Percentiles rank a stretch among this genome's conserved stretches.
Conservation (phyloP, 1,139 yeast species). For the Trichomonascaceae sp. region DNA sequence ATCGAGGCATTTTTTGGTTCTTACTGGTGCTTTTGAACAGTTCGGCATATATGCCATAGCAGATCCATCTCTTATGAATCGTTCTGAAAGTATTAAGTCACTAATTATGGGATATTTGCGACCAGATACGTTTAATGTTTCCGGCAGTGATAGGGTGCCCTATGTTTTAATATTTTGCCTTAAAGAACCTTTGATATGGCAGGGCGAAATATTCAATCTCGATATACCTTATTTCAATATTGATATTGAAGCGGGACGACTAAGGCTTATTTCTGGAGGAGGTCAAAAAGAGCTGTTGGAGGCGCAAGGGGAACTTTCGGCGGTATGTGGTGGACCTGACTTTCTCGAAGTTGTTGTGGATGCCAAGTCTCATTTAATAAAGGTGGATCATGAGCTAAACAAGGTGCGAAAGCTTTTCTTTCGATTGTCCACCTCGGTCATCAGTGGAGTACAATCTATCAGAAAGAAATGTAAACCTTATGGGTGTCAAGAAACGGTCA, state of each 20-base stretch:
- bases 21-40: conserved; percentile 66
- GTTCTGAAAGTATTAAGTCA: conserved; percentile 36
- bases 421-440: conserved; percentile 59
- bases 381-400: conserved; percentile 69
- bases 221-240: conserved; percentile 38
- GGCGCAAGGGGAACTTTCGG: conserved; percentile 40
- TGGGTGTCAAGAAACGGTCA: conserved; percentile 65
- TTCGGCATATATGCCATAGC: conserved; percentile 75
- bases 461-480: conserved; percentile 38
- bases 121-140: conserved; percentile 19
- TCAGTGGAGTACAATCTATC: conserved; percentile 57
- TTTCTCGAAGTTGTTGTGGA: conserved; percentile 48
- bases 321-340: conserved; percentile 45
- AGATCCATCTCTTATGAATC: conserved; percentile 46
- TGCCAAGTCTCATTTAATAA: conserved; percentile 64
- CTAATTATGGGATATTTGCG: conserved; percentile 34
- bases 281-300: conserved; percentile 44
- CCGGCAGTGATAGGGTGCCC: conserved; percentile 40
- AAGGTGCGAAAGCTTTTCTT: conserved; percentile 63
- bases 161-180: conserved; percentile 75
- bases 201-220: conserved; percentile 65
- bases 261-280: conserved; percentile 65
- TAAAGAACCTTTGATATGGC: conserved; percentile 85
- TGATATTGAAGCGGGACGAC: conserved; percentile 58
- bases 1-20: conserved; percentile 71